Conservation (phyloP, 306 rosid genomes). For the Glycine latifolia region DNA sequence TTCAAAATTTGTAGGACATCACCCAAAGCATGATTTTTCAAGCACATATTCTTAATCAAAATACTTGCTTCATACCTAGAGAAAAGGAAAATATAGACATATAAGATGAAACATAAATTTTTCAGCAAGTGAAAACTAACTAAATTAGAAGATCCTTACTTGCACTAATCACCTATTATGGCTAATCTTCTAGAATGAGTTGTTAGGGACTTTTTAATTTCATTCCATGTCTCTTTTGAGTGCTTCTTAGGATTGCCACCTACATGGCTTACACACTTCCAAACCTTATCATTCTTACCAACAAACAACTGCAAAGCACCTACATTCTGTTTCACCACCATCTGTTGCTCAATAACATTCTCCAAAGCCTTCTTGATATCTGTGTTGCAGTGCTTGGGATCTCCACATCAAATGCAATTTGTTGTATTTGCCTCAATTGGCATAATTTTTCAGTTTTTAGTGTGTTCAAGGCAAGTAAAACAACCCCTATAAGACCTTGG, state of each 20-base stretch:
- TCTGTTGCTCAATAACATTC: conserved; percentile 73
- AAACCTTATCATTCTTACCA: conserved; percentile 77
- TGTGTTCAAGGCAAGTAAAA: conserved; percentile 78
- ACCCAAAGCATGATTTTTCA: conserved; percentile 70
- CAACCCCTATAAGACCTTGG: conserved; percentile 86
- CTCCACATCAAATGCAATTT: conserved; percentile 83
- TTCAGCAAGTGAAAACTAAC: conserved; percentile 40
- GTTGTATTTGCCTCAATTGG: conserved; percentile 82
- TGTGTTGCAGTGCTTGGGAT: conserved; percentile 73
- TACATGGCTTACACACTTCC: conserved; percentile 77
- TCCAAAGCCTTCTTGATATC: conserved; percentile 88
- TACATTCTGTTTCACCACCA: conserved; percentile 80
- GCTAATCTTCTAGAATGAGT: conserved; percentile 72
- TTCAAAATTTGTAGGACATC: conserved; percentile 74
- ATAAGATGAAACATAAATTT: conserved; percentile 15
- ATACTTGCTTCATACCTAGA: conserved; percentile 87
- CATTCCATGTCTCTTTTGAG: conserved; percentile 68
- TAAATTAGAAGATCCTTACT: conserved; percentile 55
- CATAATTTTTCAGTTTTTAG: conserved; percentile 74
- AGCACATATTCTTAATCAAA: conserved; percentile 68
- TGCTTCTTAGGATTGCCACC: conserved; percentile 67
- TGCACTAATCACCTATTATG: conserved; percentile 67
- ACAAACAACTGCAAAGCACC: conserved; percentile 73
- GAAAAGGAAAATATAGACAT: conserved; percentile 3
- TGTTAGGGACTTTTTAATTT: conserved; percentile 61